Conservation (phyloP, 495 filamentous ascomycete species). For the Aspergillus sparsus region DNA sequence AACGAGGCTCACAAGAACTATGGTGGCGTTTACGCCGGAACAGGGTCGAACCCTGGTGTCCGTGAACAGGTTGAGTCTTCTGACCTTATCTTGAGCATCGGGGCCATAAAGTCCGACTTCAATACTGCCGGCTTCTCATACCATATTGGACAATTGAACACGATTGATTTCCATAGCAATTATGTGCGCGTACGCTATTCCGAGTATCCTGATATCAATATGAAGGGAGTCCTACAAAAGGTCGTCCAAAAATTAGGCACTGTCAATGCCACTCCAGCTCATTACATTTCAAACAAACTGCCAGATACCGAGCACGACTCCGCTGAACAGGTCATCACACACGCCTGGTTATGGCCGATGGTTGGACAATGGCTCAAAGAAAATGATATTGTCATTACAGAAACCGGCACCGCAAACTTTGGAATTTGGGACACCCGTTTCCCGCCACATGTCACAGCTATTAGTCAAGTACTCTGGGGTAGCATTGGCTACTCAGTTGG, state of each 20-base stretch:
- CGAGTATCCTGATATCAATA: conserved; percentile 78
- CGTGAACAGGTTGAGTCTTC: conserved; percentile 73
- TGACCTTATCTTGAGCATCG: conserved; percentile 82
- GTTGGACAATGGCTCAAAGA: conserved; percentile 75
- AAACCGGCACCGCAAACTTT: conserved; percentile 89
- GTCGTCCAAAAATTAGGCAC: conserved; percentile 61
- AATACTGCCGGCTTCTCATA: conserved; percentile 92
- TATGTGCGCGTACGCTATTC: conserved; percentile 75
- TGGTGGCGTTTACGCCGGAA: conserved; percentile 85
- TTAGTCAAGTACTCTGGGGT: conserved; percentile 88
- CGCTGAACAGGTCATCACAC: conserved; percentile 63
- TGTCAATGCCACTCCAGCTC: conserved; percentile 49
- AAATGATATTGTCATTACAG: conserved; percentile 79
- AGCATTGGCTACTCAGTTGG: conserved; percentile 84
- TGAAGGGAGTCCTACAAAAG: conserved; percentile 84
- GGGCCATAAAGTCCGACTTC: conserved; percentile 84
- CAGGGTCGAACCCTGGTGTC: conserved; percentile 71
- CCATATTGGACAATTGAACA: conserved; percentile 74
- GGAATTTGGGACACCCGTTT: conserved; percentile 88
- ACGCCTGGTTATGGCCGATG: conserved; percentile 84
- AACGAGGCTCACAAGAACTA: conserved; percentile 75
- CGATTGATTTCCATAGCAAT: conserved; percentile 85
- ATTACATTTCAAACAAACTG: conserved; percentile 56
- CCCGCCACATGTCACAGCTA: conserved; percentile 69
- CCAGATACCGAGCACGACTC: conserved; percentile 51